Evolutionary conservation across 2,329 filamentous ascomycete species (phyloP), one percentile per base, ranked within the genome.

Genomic region (Cladorrhinum sp.): DNA sequence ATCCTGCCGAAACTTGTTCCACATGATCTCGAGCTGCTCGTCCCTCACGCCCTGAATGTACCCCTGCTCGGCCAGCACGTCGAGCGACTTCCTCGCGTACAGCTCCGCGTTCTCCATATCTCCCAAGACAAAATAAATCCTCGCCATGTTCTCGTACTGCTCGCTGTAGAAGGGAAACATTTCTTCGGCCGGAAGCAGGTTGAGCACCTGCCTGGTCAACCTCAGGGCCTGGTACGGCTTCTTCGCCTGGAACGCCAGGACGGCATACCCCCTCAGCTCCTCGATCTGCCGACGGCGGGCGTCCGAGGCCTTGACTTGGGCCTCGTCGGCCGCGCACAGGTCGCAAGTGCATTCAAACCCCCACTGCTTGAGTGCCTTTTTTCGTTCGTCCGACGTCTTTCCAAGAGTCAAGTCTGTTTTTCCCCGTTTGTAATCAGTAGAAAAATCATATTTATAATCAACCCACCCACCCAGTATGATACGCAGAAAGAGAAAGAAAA

Each of bases 121-220:
- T 12, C 68, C 60, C 23, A 71, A 62, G 49, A 70, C 70, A 66
- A 66, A 73, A 61, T 71, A 73, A 6, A 75, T 65, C 20, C 73
- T 67, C 9, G 71, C 73, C 46, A 75, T 62, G 57, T 73, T 70
- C 60, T 74, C 73, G 54, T 72, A 73, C 60, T 74, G 73, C 62
- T 73, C 71, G 3, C 68, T 62, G 55, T 71, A 71, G 54, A 73
- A 63, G 9, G 69, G 67, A 16, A 68, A 68, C 21, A 75, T 66
- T 20, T 72, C 69, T 52, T 75, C 73, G 8, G 56, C 55, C 3
- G 64, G 64, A 55, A 74, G 64, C 28, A 73, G 67, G 6, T 65
- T 63, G 0, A 73, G 54, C 4, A 71, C 62, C 62, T 73, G 70
- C 9, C 66, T 65, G 9, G 69, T 68, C n/a, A 70, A 63, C n/a